Evolutionary conservation across 148 eudicot species (phyloP), one percentile per base, ranked within the genome.

Genomic region (Chenopodium quinoa): DNA sequence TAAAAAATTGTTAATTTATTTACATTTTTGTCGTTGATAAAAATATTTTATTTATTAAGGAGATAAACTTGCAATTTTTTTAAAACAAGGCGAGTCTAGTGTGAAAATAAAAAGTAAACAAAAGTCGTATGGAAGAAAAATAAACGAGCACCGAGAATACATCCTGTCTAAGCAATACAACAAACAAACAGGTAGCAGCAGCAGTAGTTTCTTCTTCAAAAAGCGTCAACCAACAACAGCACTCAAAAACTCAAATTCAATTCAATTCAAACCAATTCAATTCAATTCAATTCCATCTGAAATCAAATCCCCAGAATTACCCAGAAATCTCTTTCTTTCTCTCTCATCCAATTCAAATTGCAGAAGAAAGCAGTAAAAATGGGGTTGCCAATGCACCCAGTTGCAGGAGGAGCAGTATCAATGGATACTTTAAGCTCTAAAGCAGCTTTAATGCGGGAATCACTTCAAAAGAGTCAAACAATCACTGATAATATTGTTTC

Each of bases 401-500:
- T 56, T 71, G 69, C 71, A 56, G 19, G n/a, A 75, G 14, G 75
- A 81, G 22, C 88, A 37, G 19, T 83, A 74, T 37, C 81, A 47
- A 83, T 83, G 79, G 94, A 91, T 78, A 46, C 81, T 44, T 76
- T 96, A 84, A 88, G 91, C 73, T 89, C 88, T 7, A 90, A 86
- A 87, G 97, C 98, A 32, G 88, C 91, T 16, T 81, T 81, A 80
- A 96, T 96, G 98, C 89, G 92, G 68, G 98, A 93, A 50, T 90
- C 97, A n/a, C 77, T 96, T 68, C 90, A 79, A 44, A 93, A 92
- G 85, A 92, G 94, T 77, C 98, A 92, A 75, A 86, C 88, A 4
- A 92, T 94, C 19, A 92, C 98, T 4, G 97, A 96, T 58, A 93
- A 85, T 20, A 89, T 96, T 75, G 98, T 93, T 74, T 85, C 93